Evolutionary conservation across 352 stramenopile species (phyloP).

Genomic region (Saprolegnia parasitica): DNA sequence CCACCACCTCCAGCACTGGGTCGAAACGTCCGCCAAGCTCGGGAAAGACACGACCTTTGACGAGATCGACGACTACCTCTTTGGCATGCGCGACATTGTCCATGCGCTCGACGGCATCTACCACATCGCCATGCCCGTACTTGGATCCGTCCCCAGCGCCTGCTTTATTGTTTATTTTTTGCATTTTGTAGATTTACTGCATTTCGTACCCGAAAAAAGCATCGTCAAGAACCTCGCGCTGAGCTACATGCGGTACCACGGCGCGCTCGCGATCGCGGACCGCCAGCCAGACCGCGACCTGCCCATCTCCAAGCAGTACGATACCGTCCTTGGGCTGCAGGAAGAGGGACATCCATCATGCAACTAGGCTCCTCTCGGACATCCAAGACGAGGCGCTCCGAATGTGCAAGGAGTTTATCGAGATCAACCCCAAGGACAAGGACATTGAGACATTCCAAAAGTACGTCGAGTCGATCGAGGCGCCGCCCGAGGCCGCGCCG

Average conservation of each 20-base stretch:
- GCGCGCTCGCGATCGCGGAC: constrained; percentile 16
- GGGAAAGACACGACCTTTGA: constrained; percentile 31
- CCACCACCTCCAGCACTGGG: constrained; percentile 41
- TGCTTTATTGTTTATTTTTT: neutral
- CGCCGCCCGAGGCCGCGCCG: neutral
- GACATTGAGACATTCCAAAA: constrained; percentile 22
- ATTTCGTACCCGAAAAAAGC: constrained; percentile 48
- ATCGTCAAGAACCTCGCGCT: constrained; percentile 49
- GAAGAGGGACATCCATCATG: too few species aligned
- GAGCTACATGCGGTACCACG: constrained; percentile 42
- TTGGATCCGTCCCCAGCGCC: neutral
- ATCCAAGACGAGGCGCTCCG: constrained; percentile 16
- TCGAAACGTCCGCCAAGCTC: constrained; percentile 31
- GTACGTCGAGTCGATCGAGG: constrained; percentile 15
- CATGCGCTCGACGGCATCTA: constrained; percentile 36
- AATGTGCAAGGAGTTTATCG: constrained; percentile 17
- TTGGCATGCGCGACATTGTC: constrained; percentile 34
- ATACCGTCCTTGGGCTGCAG: too few species aligned
- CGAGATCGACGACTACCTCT: constrained; percentile 36
- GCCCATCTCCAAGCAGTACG: constrained; percentile 25
- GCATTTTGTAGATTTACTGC: neutral
- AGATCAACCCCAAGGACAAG: constrained; percentile 21
- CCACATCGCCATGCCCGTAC: constrained; percentile 22
- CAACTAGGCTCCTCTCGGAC: constrained; percentile 8
- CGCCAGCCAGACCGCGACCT: constrained; percentile 16